A percentile compares a stretch with the other conserved stretches of the same genome.
These are phyloP conservation scores for Phytophthora rubi DNA, from an alignment of 352 stramenopile genomes.

Conservation along the genomic window DNA sequence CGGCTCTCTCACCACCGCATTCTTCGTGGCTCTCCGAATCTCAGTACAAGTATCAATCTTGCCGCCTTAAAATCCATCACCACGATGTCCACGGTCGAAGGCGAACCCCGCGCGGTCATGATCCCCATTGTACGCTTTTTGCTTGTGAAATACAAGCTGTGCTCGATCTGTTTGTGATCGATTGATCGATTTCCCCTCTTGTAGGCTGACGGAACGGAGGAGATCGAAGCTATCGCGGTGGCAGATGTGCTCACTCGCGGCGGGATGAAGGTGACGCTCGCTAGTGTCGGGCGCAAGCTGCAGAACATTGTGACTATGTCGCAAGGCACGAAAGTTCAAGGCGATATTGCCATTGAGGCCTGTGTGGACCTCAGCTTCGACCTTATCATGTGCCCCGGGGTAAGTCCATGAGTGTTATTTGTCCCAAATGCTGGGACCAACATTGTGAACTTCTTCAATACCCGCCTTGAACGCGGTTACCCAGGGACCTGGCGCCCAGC, in stretches of 20 bases:
- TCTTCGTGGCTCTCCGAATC: no score
- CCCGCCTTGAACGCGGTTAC: background rate
- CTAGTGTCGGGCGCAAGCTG: constrained; percentile 54
- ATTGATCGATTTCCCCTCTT: background rate
- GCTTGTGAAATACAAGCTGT: no score
- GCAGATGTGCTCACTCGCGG: constrained; percentile 72
- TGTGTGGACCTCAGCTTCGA: constrained; percentile 62
- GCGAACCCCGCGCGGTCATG: constrained; percentile 17
- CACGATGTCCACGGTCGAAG: constrained; percentile 25
- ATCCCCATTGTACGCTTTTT: constrained; percentile 22
- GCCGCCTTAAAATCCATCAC: constrained; percentile 1
- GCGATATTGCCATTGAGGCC: constrained; percentile 62
- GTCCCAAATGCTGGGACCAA: background rate
- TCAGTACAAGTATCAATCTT: background rate
- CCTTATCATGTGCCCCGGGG: constrained; percentile 71
- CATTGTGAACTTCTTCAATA: background rate
- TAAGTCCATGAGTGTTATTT: constrained; percentile 13
- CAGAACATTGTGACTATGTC: constrained; percentile 77
- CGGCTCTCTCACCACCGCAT: no score
- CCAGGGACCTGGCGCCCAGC: constrained; percentile 64
- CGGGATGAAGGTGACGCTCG: constrained; percentile 68
- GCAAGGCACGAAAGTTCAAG: constrained; percentile 68
- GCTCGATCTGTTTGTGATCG: no score
- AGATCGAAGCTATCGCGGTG: constrained; percentile 76
- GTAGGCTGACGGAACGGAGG: constrained; percentile 76